Evolutionary conservation across 352 stramenopile species (phyloP), one percentile per base, ranked within the genome.

Genomic region (Phytophthora sansomeana): DNA sequence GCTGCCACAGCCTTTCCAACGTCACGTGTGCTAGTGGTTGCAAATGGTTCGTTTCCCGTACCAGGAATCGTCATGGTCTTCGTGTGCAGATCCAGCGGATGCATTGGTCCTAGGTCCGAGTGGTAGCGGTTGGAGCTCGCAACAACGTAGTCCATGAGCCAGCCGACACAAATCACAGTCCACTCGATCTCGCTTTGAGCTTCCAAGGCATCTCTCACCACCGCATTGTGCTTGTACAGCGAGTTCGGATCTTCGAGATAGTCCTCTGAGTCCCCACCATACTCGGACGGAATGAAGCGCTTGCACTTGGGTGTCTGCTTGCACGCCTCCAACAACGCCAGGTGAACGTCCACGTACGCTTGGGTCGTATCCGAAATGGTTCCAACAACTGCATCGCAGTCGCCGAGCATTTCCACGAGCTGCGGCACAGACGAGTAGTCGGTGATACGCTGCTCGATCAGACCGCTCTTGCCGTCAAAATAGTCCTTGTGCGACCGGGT

Each of bases 211-310:
- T 80, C 41, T 29, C 52, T 63, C 30, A 75, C 28, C 9, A 41
- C 26, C 16, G 30, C 5, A 13, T 74, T 58, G 36, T 55, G 35
- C 21, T 24, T 24, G 21, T 76, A 57, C 13, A 52, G 17, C 17
- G 38, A 58, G 11, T 47, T 32, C 2, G 41, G 28, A 4, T 59
- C 38, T 28, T 81, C 62, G 0, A 55, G 63, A 41, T 66, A 58
- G 1, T 75, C 62, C 36, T 84, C 72, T 7, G 48, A 33, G 57
- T 81, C 79, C 32, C 32, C 69, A 3, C 65, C 65, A 38, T 67
- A 84, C 59, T 80, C 72, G 10, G 72, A 56, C n/a, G 75, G 72
- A 53, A 84, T 78, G 55, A 81, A 84, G 44, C 75, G 75, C 66
- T 80, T 77, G 60, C 75, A 84, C 19, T 72, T 81, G 47, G 63